A percentile compares a stretch with the other conserved stretches of the same genome.
These are phyloP conservation scores for Starmerella sp. DNA, from an alignment of 805 yeast species.

Conservation along the genomic window DNA sequence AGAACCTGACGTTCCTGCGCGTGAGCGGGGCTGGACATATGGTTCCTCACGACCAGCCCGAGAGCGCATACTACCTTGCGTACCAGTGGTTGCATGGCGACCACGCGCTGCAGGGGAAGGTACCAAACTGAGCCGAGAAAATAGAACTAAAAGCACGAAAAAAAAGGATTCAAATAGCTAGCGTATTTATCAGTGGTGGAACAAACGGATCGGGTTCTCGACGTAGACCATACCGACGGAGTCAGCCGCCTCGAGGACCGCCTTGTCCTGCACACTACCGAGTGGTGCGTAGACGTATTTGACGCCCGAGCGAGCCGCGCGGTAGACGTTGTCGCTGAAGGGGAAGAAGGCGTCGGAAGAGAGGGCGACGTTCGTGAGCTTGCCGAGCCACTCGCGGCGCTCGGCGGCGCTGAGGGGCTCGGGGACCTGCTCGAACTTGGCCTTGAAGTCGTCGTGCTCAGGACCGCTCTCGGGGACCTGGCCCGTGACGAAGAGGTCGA, in stretches of 20 bases:
- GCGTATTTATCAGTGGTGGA: constrained; percentile 67
- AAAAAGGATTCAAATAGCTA: neutral
- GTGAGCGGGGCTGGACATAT: constrained; percentile 79
- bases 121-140: neutral
- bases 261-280: constrained; percentile 96
- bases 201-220: constrained; percentile 92
- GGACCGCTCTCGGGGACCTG: constrained; percentile 89
- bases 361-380: constrained; percentile 76
- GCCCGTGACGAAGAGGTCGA: constrained; percentile 81
- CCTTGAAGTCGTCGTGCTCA: constrained; percentile 82
- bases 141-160: neutral
- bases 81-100: constrained; percentile 50
- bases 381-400: constrained; percentile 73
- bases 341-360: constrained; percentile 99
- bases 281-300: constrained; percentile 93
- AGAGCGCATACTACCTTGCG: constrained; percentile 54
- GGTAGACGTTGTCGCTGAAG: constrained; percentile 97
- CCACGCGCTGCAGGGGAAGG: constrained; percentile 5
- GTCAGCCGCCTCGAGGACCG: constrained; percentile 92
- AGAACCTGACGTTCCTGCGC: constrained; percentile 64
- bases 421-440: constrained; percentile 78
- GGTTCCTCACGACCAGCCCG: constrained; percentile 87
- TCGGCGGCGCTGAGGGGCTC: constrained; percentile 70
- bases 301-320: constrained; percentile 95
- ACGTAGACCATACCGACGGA: constrained; percentile 80